Evolutionary conservation across 2,329 filamentous ascomycete genomes (phyloP), one percentile per base, ranked within the genome.

Genomic region (Alternaria gaisen): DNA sequence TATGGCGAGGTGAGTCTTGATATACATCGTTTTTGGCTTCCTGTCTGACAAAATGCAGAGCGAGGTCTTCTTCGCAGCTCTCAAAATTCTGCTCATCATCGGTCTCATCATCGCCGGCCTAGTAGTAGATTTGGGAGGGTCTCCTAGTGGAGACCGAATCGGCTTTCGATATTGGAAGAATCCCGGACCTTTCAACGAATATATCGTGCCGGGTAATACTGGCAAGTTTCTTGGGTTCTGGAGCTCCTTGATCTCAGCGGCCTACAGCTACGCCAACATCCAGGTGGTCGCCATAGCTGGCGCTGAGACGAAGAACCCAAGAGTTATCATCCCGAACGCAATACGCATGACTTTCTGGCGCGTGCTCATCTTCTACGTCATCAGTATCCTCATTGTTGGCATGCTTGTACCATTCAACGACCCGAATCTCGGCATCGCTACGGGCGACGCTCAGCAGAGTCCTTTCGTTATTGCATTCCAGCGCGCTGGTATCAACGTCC

Each of bases 131-230:
- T 65, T 76, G 11, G 73, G 72, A 18, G 73, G 72, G 3, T 66
- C 69, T 12, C 72, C 72, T 2, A 69, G 67, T 43, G 64, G 68
- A 41, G 70, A 72, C n/a, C 68, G 43, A 5, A 66, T 73, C 22
- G 90, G 90, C 2, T 91, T 91, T 73, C 77, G 82, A 47, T 91
- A 90, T 75, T 93, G 90, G 90, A 84, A 80, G 42, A 74, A 86
- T 14, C 90, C 90, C 0, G 89, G 88, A 1, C 86, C 88, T 0
- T 72, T 76, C 46, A 72, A 68, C 18, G 68, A 70, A 48, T 63
- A 70, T 41, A 68, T 73, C 44, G 88, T 90, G 68, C 79, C 79
- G 0, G 87, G 86, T 0, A 67, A 73, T 0, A 86, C 82, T 81
- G 89, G 89, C 5, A 79, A 82, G 6, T 91, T 91, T 67, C 80